These are phyloP conservation scores for Gaeumannomyces sp. DNA, from an alignment of 2,329 filamentous ascomycete genomes.

Conservation along the genomic window DNA sequence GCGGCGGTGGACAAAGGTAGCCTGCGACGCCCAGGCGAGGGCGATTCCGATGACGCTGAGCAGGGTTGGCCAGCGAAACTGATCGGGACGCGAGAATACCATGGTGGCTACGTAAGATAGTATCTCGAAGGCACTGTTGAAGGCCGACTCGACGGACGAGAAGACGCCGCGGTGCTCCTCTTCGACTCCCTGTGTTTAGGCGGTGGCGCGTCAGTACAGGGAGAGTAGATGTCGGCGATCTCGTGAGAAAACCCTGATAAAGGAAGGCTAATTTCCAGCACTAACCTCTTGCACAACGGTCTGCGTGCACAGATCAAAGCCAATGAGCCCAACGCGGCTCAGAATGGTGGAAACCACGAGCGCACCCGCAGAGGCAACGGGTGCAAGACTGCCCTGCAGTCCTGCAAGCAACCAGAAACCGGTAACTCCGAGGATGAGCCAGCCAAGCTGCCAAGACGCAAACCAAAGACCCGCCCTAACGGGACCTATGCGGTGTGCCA, in stretches of 20 bases:
- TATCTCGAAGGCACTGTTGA: conserved; percentile 67
- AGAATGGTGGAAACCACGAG: conserved; percentile 45
- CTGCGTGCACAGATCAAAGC: conserved; percentile 55
- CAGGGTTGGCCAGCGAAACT: conserved; percentile 58
- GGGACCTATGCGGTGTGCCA: conserved; percentile 49
- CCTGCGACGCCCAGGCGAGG: conserved; percentile 43
- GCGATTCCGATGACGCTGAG: conserved; percentile 51
- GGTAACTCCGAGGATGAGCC: conserved; percentile 38
- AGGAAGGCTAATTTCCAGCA: neutral
- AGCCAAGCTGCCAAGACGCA: conserved; percentile 59
- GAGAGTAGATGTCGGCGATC: too few species aligned
- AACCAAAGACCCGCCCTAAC: conserved; percentile 67
- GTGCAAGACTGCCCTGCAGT: conserved; percentile 11
- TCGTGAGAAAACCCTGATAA: neutral
- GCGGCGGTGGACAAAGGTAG: conserved; percentile 48
- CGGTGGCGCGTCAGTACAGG: neutral
- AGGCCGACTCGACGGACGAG: conserved; percentile 59
- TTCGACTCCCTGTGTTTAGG: conserved; percentile 40
- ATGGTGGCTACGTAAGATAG: conserved; percentile 61
- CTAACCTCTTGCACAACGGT: conserved; percentile 55
- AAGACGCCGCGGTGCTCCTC: conserved; percentile 57
- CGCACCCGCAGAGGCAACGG: conserved; percentile 35
- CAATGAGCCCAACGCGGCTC: conserved; percentile 55
- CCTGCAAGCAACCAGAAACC: conserved; percentile 31
- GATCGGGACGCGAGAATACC: conserved; percentile 52